Evolutionary conservation across 2,329 filamentous ascomycete genomes (phyloP), one percentile per base, ranked within the genome.

Genomic region (Lecanosticta acicola): DNA sequence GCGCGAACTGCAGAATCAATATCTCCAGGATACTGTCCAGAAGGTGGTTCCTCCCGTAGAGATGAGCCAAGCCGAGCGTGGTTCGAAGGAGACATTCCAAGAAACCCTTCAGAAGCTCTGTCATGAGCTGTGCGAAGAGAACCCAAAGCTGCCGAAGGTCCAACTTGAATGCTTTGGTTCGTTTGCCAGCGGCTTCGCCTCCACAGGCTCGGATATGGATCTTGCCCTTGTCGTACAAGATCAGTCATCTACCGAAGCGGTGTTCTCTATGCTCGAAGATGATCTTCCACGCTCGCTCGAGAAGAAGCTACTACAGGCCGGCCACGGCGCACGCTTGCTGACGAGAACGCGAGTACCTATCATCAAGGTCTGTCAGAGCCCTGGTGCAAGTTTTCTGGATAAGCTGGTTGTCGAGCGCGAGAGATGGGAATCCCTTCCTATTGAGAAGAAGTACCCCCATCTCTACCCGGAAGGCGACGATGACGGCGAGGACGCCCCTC

Each of bases 161-260:
- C 91, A n/a, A 43, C 71, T 94, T 11, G 80, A 80, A 56, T 87
- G 84, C 59, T 94, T 93, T 61, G 89, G 88, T 3, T 94, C 88
- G 62, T 73, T 94, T 38, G 79, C 80, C 16, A 90, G 88, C 10
- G 89, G 89, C 0, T 94, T 94, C 67, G 90, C 87, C 3, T 88
- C 86, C 9, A 85, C 85, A 58, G 80, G 81, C n/a, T 91, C 89
- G 1, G 89, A 95, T 59, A 88, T 95, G 84, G 90, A 96, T 65
- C 77, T 95, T 21, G 85, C 84, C 7, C 76, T 94, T 26, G 71
- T 93, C 3, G 84, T 85, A 1, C 79, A 60, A 41, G 54, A 60
- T 17, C 45, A 56, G 5, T 49, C 42, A 32, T 50, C 55, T 5
- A 49, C 45, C 19, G 46, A 54, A 13, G 56, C 61, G 9, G 49